Percentiles rank a stretch among this genome's conserved stretches.
These are phyloP conservation scores for Clavariopsis aquatica DNA, from an alignment of 495 filamentous ascomycete genomes.

Conservation along the genomic window DNA sequence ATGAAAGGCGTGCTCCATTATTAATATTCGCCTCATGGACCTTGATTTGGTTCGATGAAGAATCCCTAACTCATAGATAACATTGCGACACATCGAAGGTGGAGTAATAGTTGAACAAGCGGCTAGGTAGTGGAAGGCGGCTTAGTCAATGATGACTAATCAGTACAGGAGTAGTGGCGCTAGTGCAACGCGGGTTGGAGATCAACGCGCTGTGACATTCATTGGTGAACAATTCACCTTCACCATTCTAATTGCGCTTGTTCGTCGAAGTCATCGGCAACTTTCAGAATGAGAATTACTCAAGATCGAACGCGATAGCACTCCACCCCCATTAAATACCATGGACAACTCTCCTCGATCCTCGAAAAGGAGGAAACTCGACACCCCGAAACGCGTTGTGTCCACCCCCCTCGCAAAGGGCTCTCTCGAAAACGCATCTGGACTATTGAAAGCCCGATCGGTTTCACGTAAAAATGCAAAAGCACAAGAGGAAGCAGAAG, in stretches of 20 bases:
- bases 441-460: slow-evolving; percentile 9
- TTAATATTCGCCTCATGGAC: too few species aligned
- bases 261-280: background rate
- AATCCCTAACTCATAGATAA: too few species aligned
- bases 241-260: background rate
- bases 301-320: background rate
- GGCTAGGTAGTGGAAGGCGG: background rate
- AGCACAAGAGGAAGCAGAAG: background rate
- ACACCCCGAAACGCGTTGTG: slow-evolving; percentile 24
- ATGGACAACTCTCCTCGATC: slow-evolving; percentile 38
- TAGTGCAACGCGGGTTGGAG: background rate
- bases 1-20: too few species aligned
- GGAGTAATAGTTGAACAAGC: too few species aligned
- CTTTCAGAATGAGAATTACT: background rate
- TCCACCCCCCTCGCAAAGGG: slow-evolving; percentile 22
- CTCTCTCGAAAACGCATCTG: slow-evolving; percentile 12
- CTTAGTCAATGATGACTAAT: background rate
- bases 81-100: too few species aligned
- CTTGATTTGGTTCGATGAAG: too few species aligned
- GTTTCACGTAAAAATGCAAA: background rate
- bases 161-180: background rate
- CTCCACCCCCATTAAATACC: background rate
- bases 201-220: background rate
- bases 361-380: slow-evolving; percentile 41
- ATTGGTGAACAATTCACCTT: background rate